Evolutionary conservation across 2,329 filamentous ascomycete species (phyloP).

Genomic region (Exophiala dermatitidis): DNA sequence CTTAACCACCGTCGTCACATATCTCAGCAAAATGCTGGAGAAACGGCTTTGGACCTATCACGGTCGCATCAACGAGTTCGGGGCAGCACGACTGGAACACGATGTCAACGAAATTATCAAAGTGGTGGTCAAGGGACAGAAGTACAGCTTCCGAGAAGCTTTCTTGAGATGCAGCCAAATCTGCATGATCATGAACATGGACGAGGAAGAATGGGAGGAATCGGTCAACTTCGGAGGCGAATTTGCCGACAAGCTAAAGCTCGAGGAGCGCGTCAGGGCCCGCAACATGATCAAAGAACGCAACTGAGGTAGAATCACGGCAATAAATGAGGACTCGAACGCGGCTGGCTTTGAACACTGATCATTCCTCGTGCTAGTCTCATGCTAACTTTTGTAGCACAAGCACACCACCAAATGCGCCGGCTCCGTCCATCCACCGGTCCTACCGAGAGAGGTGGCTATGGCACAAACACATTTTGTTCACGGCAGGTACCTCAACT

Average conservation of each 20-base stretch:
- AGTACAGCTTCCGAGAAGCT: slow-evolving; percentile 69
- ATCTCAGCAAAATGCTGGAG: slow-evolving; percentile 73
- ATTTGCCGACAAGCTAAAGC: slow-evolving; percentile 57
- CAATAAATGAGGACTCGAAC: background rate
- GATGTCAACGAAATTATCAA: slow-evolving; percentile 70
- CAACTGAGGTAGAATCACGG: background rate
- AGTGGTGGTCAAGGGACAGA: slow-evolving; percentile 48
- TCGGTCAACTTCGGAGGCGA: slow-evolving; percentile 44
- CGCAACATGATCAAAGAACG: slow-evolving; percentile 54
- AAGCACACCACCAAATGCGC: slow-evolving; percentile 14
- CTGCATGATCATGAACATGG: slow-evolving; percentile 83
- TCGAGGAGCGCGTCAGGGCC: slow-evolving; percentile 66
- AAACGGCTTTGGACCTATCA: slow-evolving; percentile 78
- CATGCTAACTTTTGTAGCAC: slow-evolving; percentile 3
- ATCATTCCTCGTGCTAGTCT: slow-evolving; percentile 18
- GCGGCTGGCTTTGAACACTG: slow-evolving; percentile 10
- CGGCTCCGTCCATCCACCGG: slow-evolving; percentile 15
- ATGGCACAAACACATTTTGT: slow-evolving; percentile 15
- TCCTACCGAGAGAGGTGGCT: slow-evolving; percentile 2
- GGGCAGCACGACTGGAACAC: slow-evolving; percentile 74
- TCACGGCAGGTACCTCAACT: background rate
- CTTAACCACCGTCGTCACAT: slow-evolving; percentile 63
- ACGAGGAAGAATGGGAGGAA: slow-evolving; percentile 91
- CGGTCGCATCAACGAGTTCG: slow-evolving; percentile 71
- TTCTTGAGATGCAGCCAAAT: slow-evolving; percentile 75